A percentile compares a stretch with the other conserved stretches of the same genome.
Conservation (phyloP, 2,329 filamentous ascomycete genomes). For the Ophiocordyceps camponoti-leonardi region DNA sequence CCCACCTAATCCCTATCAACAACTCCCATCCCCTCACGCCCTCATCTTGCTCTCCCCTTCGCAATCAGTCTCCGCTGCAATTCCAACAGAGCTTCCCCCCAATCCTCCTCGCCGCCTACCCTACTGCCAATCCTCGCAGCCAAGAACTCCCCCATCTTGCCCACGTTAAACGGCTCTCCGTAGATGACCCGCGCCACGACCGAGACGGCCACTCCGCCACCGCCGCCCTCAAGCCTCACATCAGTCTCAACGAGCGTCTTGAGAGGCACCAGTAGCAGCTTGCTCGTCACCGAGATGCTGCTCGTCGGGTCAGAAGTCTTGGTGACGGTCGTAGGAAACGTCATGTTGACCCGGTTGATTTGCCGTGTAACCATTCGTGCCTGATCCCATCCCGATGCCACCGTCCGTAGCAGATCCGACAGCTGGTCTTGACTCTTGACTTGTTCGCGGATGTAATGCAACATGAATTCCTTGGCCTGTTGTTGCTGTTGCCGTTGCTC, state of each 20-base stretch:
- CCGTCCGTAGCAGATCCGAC: conserved; percentile 37
- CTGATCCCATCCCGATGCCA: conserved; percentile 49
- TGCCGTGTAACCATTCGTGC: conserved; percentile 42
- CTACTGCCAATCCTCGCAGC: conserved; percentile 30
- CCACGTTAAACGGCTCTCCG: conserved; percentile 60
- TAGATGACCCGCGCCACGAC: conserved; percentile 50
- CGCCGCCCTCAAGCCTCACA: conserved; percentile 34
- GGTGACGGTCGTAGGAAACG: conserved; percentile 45
- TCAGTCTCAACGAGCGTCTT: conserved; percentile 51
- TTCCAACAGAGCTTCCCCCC: conserved; percentile 39
- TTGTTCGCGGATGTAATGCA: conserved; percentile 53
- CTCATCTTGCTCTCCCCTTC: conserved; percentile 26
- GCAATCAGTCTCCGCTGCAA: conserved; percentile 37
- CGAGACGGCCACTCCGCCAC: conserved; percentile 31
- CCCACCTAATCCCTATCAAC: background rate
- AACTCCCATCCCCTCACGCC: background rate
- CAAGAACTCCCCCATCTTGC: conserved; percentile 59
- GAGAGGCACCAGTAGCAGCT: conserved; percentile 44
- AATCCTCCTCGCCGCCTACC: conserved; percentile 21
- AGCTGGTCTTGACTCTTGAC: conserved; percentile 32
- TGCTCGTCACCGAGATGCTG: conserved; percentile 43
- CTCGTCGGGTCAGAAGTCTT: conserved; percentile 49
- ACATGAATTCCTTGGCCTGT: conserved; percentile 51
- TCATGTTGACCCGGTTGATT: conserved; percentile 42
- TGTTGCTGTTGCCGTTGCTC: conserved; percentile 49